These are phyloP conservation scores for Globisporangium mamillatum DNA, from an alignment of 352 stramenopile species.

Conservation along the genomic window DNA sequence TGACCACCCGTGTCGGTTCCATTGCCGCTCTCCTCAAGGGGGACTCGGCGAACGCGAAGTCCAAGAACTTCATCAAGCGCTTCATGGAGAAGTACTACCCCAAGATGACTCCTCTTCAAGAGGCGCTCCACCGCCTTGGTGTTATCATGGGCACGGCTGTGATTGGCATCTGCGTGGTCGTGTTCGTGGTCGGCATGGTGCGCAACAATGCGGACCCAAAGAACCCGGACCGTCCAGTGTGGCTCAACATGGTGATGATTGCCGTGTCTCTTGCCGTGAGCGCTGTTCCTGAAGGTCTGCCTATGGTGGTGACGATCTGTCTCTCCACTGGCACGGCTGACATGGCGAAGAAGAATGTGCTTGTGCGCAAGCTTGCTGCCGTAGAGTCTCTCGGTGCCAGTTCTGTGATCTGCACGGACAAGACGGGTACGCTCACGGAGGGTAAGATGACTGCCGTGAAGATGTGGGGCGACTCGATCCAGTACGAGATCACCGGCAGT, in stretches of 20 bases:
- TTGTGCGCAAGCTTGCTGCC: conserved; percentile 81
- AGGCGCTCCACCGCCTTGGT: conserved; percentile 93
- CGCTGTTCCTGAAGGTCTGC: conserved; percentile 73
- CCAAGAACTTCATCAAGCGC: conserved; percentile 46
- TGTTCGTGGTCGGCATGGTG: conserved; percentile 88
- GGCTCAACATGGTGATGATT: conserved; percentile 94
- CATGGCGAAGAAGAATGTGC: conserved; percentile 82
- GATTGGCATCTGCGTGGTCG: conserved; percentile 90
- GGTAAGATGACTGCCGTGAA: conserved; percentile 80
- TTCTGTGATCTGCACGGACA: conserved; percentile 92
- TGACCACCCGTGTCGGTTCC: conserved; percentile 58
- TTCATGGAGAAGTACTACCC: conserved; percentile 66
- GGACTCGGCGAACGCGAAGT: conserved; percentile 30
- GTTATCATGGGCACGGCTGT: conserved; percentile 88
- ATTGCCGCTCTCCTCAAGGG: conserved; percentile 60
- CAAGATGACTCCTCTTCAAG: conserved; percentile 89
- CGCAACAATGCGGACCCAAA: conserved; percentile 59
- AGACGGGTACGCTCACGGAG: conserved; percentile 92
- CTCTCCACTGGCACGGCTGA: conserved; percentile 64
- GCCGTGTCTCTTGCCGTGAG: conserved; percentile 85
- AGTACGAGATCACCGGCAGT: conserved; percentile 49
- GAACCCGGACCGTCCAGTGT: conserved; percentile 80
- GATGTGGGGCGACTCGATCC: conserved; percentile 59
- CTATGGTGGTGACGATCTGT: conserved; percentile 78
- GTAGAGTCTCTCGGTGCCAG: conserved; percentile 86